Evolutionary conservation across 2,329 filamentous ascomycete genomes (phyloP), one percentile per base, ranked within the genome.

Genomic region (Seiridium cupressi): DNA sequence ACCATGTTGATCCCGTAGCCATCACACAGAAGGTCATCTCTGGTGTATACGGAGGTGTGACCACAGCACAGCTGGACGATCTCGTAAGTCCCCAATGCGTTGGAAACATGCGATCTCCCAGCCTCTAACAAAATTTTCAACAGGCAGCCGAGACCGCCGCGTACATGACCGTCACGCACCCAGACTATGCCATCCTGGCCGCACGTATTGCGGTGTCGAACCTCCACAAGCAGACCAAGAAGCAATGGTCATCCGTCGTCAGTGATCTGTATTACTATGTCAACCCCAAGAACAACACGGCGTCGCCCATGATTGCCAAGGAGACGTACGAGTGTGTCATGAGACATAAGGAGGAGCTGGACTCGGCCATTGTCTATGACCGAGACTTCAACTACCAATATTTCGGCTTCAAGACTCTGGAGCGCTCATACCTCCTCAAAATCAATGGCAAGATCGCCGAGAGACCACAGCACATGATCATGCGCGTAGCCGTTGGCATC

Each of bases 311-410:
- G 95, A 98, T 99, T 73, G 93, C 94, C 48, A 81, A 94, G 72
- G 83, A 90, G 69, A 96, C 91, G 53, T 97, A 97, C 75, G 91
- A 97, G 70, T 92, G 88, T 64, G 90, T 99, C 66, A 95, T 97
- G 91, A 91, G 90, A 72, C 93, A 99, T 78, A 93, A 92, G 70
- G 95, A 97, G 60, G 95, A 99, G 79, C 86, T 99, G 60, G 97
- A 99, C 83, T 98, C 94, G 48, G 95, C 95, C 71, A 98, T 99
- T 75, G 94, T 99, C 70, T 99, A 98, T 72, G 95, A 99, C 81
- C 91, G 95, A 69, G 95, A 99, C 76, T 99, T 99, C 86, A 97
- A 98, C 86, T 99, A 99, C 83, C 95, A 99, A 82, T 99, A 96
- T 82, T 99, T 99, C 72, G 95, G 95, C 65, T 99, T 99, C 88